These are phyloP conservation scores for Sugiyamaella neomexicana DNA, from an alignment of 1,139 yeast species.

Conservation along the genomic window DNA sequence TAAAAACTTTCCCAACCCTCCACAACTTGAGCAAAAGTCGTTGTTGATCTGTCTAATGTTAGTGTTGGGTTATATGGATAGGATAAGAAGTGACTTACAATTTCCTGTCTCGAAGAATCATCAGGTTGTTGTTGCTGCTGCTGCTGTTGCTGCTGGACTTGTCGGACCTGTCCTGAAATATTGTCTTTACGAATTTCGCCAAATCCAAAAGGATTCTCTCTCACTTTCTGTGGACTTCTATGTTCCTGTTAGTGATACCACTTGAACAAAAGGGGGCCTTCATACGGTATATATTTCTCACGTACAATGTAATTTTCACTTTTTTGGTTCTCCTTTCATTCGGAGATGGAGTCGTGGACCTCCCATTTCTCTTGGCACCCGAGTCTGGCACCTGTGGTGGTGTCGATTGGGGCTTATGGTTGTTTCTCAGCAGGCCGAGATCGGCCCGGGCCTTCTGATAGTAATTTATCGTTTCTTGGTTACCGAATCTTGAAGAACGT, in stretches of 20 bases:
- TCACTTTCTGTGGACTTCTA: constrained; percentile 24
- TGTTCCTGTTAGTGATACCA: constrained; percentile 4
- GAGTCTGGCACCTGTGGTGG: not conserved
- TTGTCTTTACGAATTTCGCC: constrained; percentile 19
- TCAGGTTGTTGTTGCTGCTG: constrained; percentile 11
- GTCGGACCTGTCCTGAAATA: constrained; percentile 20
- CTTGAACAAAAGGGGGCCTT: too few relatives aligned
- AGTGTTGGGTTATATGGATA: not conserved
- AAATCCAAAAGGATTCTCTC: constrained; percentile 26
- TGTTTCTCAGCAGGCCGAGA: constrained; percentile 20
- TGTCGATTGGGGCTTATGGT: constrained; percentile 13
- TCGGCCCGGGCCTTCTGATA: constrained; percentile 26
- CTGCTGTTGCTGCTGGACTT: constrained; percentile 18
- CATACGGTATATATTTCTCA: not conserved
- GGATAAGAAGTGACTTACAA: constrained; percentile 12
- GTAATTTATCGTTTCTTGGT: constrained; percentile 21
- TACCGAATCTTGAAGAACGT: constrained; percentile 21
- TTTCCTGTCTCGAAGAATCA: not conserved
- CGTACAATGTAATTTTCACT: constrained; percentile 26
- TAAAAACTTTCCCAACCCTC: constrained; percentile 81
- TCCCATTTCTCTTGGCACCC: not conserved
- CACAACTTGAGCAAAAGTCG: constrained; percentile 86
- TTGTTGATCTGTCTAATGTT: constrained; percentile 53
- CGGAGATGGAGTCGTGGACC: constrained; percentile 4
- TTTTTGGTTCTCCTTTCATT: constrained; percentile 26